phyloP scores from a whole-genome alignment of 73 alveolate genomes.

The Tetrahymena thermophila region DNA sequence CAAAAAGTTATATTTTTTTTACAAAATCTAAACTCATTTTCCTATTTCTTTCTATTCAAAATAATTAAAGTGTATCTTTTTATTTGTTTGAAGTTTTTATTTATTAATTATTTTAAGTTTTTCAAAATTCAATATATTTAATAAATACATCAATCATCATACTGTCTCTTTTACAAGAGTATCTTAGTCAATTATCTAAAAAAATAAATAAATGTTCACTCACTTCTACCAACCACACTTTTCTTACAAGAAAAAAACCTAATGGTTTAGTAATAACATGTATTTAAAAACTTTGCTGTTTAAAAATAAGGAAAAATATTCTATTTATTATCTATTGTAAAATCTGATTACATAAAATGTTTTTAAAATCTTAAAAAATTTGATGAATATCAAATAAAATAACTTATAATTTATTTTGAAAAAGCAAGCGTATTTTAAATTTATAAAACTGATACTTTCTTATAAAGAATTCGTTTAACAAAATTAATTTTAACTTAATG shows the following conservation, averaged over 20 bases:
- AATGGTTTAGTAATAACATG: too few species aligned
- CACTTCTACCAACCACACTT: neutral
- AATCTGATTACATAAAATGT: too few species aligned
- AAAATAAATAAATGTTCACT: neutral
- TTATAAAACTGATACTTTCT: neutral
- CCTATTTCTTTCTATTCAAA: neutral
- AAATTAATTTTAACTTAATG: too few species aligned
- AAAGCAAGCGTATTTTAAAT: too few species aligned
- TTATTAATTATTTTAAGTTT: neutral
- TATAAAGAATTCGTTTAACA: neutral
- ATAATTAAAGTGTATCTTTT: neutral
- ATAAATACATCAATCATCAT: neutral
- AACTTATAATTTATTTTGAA: too few species aligned
- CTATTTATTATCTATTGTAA: too few species aligned
- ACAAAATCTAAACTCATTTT: neutral
- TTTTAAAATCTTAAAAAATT: too few species aligned
- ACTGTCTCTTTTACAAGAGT: neutral
- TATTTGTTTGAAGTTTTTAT: neutral
- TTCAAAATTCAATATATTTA: neutral
- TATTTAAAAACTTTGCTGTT: too few species aligned
- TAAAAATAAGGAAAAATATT: too few species aligned
- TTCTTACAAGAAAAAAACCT: neutral
- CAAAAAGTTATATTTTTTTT: neutral
- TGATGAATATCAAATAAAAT: too few species aligned
- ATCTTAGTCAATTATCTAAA: neutral